A percentile compares a stretch with the other conserved stretches of the same genome.
Conservation (phyloP, 345 rosid species). For the Pistacia atlantica region DNA sequence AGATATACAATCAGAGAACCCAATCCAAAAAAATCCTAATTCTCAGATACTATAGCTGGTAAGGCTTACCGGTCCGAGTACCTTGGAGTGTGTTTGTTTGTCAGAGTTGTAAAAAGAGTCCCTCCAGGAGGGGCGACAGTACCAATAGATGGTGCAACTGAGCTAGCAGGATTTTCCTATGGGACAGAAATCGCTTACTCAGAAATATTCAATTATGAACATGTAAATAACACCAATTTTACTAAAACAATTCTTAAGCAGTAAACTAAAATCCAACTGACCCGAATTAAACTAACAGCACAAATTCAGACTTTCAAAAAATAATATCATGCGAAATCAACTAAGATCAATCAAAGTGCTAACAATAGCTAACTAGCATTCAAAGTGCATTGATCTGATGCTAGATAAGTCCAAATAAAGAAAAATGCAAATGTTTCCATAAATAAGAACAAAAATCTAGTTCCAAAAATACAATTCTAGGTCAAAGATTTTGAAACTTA, state of each 20-base stretch:
- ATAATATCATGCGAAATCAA: background rate
- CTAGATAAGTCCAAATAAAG: background rate
- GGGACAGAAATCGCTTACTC: background rate
- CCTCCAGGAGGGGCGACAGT: slow-evolving; percentile 32
- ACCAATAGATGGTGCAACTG: slow-evolving; percentile 31
- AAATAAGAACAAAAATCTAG: background rate
- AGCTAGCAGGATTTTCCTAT: slow-evolving; percentile 41
- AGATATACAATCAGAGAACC: background rate
- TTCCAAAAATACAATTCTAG: background rate
- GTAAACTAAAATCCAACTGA: slow-evolving; percentile 5
- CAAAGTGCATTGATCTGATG: background rate
- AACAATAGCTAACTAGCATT: background rate
- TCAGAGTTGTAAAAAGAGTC: slow-evolving; percentile 20
- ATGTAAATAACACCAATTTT: background rate
- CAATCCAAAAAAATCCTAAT: background rate
- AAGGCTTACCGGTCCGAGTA: slow-evolving; percentile 45
- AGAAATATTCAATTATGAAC: background rate
- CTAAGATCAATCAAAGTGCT: background rate
- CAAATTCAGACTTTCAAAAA: background rate
- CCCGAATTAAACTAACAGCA: background rate
- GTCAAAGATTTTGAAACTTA: background rate
- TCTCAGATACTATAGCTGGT: background rate
- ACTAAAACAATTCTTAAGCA: slow-evolving; percentile 4
- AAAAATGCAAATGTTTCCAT: background rate
- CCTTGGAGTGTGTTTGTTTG: slow-evolving; percentile 33